A percentile compares a stretch with the other conserved stretches of the same genome.
These are phyloP conservation scores for Globisporangium middletonii DNA, from an alignment of 352 stramenopile species.

Conservation along the genomic window DNA sequence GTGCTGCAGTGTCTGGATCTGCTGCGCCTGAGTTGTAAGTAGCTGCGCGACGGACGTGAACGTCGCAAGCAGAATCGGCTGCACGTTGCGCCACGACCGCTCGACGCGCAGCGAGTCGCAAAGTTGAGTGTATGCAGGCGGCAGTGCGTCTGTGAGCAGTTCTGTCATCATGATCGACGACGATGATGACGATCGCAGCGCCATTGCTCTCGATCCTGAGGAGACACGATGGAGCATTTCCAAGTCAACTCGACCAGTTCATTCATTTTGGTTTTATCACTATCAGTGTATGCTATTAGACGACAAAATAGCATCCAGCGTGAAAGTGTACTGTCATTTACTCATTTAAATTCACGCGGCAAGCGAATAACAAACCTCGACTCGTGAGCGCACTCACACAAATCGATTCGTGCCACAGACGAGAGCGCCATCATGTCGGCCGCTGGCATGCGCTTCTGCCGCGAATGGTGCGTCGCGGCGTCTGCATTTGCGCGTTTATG, in stretches of 20 bases:
- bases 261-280: too few relatives aligned
- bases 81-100: slow-evolving; percentile 61
- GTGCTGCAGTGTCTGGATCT: slow-evolving; percentile 14
- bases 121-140: slow-evolving; percentile 6
- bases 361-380: not conserved
- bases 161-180: not conserved
- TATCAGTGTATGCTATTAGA: too few relatives aligned
- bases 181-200: not conserved
- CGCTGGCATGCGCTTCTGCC: slow-evolving; percentile 85
- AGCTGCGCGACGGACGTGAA: slow-evolving; percentile 34
- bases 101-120: slow-evolving; percentile 27
- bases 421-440: slow-evolving; percentile 42
- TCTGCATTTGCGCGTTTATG: not conserved
- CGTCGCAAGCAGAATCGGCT: slow-evolving; percentile 34
- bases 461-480: slow-evolving; percentile 69
- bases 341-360: too few relatives aligned
- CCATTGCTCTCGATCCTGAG: not conserved
- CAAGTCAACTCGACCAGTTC: too few relatives aligned
- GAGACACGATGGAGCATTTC: not conserved
- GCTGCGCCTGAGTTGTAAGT: slow-evolving; percentile 27
- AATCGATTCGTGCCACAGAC: not conserved
- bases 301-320: too few relatives aligned
- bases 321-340: too few relatives aligned
- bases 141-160: not conserved
- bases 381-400: not conserved